Percentiles rank a stretch among this genome's conserved stretches.
Evolutionary conservation across 345 rosid genomes (phyloP).

Genomic region (Anastatica hierochuntica): DNA sequence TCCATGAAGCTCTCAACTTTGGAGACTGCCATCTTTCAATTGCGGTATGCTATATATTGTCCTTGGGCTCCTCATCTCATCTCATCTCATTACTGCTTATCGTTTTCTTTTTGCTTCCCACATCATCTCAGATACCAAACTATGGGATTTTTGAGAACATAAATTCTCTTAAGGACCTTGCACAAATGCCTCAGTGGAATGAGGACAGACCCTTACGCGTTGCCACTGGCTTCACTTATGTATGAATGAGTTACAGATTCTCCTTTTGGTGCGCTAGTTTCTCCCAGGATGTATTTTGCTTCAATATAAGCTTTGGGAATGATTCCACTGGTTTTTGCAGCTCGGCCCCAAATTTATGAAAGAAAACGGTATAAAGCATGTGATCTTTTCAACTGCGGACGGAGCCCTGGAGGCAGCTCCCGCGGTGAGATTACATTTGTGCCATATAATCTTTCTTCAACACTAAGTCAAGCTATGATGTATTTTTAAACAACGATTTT

Average conservation of each 20-base stretch:
- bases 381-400: constrained; percentile 81
- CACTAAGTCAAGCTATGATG: neutral
- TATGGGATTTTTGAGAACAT: constrained; percentile 90
- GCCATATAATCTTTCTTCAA: neutral
- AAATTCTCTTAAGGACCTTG: constrained; percentile 69
- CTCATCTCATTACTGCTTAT: neutral
- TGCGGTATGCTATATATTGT: constrained; percentile 44
- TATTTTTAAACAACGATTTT: neutral
- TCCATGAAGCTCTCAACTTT: constrained; percentile 80
- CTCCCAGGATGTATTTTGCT: neutral
- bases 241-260: constrained; percentile 34
- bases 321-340: constrained; percentile 34
- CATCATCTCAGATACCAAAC: constrained; percentile 59
- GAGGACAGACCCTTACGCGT: constrained; percentile 77
- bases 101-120: neutral
- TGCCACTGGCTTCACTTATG: constrained; percentile 87
- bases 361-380: constrained; percentile 71
- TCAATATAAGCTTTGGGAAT: constrained; percentile 1
- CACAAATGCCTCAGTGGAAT: constrained; percentile 85
- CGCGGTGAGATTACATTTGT: constrained; percentile 50
- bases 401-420: constrained; percentile 99
- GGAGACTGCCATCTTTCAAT: constrained; percentile 85
- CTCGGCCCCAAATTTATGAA: constrained; percentile 84
- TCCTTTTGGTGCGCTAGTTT: constrained; percentile 12
- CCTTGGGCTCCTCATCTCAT: too few relatives aligned